Percentiles rank a stretch among this genome's conserved stretches.
Conservation (phyloP, 192 early-diverging fungal genomes). For the Paraglomus occultum region DNA sequence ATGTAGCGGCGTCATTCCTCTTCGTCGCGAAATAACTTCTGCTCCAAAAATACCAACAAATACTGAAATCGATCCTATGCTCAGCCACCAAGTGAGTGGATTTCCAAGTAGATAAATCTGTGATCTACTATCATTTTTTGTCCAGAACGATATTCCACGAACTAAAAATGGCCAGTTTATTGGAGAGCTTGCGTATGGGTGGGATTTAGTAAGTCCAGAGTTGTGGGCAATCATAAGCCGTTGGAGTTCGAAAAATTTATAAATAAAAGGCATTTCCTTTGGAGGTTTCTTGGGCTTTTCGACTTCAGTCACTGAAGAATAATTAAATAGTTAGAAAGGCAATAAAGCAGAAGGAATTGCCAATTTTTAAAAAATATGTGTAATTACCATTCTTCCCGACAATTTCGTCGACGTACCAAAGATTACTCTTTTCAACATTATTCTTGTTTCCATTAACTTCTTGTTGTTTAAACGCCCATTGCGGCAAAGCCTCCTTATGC, state of each 20-base stretch:
- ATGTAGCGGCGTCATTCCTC: constrained; percentile 66
- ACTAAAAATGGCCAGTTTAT: constrained; percentile 85
- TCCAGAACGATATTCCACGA: constrained; percentile 92
- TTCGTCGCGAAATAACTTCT: constrained; percentile 67
- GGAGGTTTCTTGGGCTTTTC: constrained; percentile 49
- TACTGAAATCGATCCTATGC: constrained; percentile 53
- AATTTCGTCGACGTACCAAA: constrained; percentile 82
- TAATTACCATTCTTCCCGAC: constrained; percentile 64
- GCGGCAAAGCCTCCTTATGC: constrained; percentile 66
- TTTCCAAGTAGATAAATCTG: constrained; percentile 94
- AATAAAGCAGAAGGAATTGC: not conserved
- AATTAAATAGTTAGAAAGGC: constrained; percentile 5
- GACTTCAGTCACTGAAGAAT: constrained; percentile 39
- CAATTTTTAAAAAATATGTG: not conserved
- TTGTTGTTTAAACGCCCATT: constrained; percentile 85
- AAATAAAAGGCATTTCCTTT: constrained; percentile 64
- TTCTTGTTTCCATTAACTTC: constrained; percentile 96
- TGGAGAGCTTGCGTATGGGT: constrained; percentile 87
- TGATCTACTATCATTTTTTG: constrained; percentile 64
- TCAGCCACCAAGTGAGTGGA: constrained; percentile 83
- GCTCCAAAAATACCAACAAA: constrained; percentile 64
- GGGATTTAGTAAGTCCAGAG: constrained; percentile 79
- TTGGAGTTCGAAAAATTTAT: constrained; percentile 89
- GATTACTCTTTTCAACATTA: constrained; percentile 61
- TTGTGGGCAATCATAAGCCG: constrained; percentile 88